A percentile compares a stretch with the other conserved stretches of the same genome.
Conservation (phyloP, 257 asterid species). For the Scutellaria minor region DNA sequence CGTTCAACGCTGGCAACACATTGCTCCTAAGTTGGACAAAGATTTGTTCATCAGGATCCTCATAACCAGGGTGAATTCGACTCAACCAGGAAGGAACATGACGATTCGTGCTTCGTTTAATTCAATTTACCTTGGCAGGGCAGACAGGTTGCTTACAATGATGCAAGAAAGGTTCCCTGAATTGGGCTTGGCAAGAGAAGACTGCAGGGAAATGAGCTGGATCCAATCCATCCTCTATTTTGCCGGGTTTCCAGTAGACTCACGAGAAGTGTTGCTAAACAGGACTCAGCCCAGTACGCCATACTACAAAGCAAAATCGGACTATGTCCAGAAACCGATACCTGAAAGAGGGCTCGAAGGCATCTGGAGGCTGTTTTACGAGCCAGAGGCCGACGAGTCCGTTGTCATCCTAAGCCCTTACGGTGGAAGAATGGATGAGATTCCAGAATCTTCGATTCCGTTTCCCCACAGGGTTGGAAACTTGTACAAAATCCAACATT, state of each 20-base stretch:
- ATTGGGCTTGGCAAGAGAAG: conserved; percentile 40
- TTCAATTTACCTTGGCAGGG: conserved; percentile 38
- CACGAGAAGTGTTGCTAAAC: conserved; percentile 25
- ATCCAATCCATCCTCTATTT: conserved; percentile 3
- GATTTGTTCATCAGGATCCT: conserved; percentile 35
- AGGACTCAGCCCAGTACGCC: conserved; percentile 20
- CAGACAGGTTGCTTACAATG: conserved; percentile 27
- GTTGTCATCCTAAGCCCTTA: conserved; percentile 1
- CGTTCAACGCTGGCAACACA: conserved; percentile 36
- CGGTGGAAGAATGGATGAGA: conserved; percentile 32
- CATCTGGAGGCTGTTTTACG: conserved; percentile 14
- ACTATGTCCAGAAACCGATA: conserved; percentile 44
- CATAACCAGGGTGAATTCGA: neutral
- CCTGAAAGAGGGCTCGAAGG: conserved; percentile 40
- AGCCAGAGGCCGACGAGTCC: neutral
- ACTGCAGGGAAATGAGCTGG: conserved; percentile 50
- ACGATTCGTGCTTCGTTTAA: conserved; percentile 32
- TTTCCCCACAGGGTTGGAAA: conserved; percentile 32
- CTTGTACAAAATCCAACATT: conserved; percentile 23
- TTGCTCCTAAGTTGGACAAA: conserved; percentile 27
- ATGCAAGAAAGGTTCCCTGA: conserved; percentile 45
- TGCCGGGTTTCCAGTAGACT: neutral
- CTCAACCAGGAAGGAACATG: conserved; percentile 26
- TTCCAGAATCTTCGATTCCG: conserved; percentile 25
- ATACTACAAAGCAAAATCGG: conserved; percentile 43